Percentiles rank a stretch among this genome's conserved stretches.
phyloP scores from a whole-genome alignment of 257 asterid species.

The Anisodus tanguticus region DNA sequence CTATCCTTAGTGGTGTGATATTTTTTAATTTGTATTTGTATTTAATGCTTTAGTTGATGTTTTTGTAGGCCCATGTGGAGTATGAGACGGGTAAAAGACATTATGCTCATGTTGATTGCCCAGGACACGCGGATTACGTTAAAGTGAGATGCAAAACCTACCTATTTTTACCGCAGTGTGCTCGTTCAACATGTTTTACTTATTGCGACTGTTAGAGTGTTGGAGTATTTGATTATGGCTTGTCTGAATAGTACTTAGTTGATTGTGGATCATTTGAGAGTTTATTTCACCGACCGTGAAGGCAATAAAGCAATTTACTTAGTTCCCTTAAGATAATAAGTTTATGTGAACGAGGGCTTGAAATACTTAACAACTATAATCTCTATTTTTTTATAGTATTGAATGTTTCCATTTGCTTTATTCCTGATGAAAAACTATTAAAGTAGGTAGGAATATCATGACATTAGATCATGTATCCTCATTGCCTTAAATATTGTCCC shows the following conservation, averaged over 20 bases:
- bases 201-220: not conserved
- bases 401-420: slow-evolving; percentile 7
- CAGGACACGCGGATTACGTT: slow-evolving; percentile 97
- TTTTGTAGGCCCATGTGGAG: slow-evolving; percentile 92
- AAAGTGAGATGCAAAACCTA: slow-evolving; percentile 55
- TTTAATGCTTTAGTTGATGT: slow-evolving; percentile 35
- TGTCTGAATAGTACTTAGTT: not conserved
- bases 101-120: slow-evolving; percentile 97
- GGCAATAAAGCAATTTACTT: not conserved
- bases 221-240: not conserved
- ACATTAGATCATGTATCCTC: not conserved
- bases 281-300: not conserved
- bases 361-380: not conserved
- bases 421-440: not conserved
- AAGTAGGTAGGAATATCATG: not conserved
- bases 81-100: slow-evolving; percentile 91
- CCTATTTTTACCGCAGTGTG: not conserved
- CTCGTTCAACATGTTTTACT: not conserved
- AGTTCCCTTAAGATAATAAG: not conserved
- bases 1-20: slow-evolving; percentile 7
- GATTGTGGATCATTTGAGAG: not conserved
- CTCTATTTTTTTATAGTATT: not conserved
- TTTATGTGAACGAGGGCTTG: not conserved
- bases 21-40: not conserved
- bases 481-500: not conserved